These are phyloP conservation scores for Leptographium galeiforme DNA, from an alignment of 2,329 filamentous ascomycete species.

Conservation along the genomic window DNA sequence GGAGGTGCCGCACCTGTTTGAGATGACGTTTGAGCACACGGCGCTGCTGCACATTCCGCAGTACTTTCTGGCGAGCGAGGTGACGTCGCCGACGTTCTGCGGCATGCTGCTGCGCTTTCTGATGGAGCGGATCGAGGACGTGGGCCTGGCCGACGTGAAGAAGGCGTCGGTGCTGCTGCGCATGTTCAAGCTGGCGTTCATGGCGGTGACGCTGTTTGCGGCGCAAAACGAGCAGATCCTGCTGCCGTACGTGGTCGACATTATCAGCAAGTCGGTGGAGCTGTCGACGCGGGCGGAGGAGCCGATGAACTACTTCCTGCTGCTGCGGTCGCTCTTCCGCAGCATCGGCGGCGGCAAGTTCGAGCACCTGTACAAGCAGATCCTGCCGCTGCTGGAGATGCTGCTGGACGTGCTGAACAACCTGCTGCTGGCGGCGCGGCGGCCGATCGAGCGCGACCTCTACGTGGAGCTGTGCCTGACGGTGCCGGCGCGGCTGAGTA, in stretches of 20 bases:
- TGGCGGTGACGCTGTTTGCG: constrained; percentile 96
- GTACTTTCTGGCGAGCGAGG: constrained; percentile 97
- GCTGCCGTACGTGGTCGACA: constrained; percentile 89
- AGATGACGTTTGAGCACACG: constrained; percentile 96
- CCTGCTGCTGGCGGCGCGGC: constrained; percentile 76
- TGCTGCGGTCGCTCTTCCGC: constrained; percentile 81
- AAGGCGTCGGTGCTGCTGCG: constrained; percentile 86
- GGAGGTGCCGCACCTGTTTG: constrained; percentile 91
- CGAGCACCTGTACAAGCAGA: constrained; percentile 96
- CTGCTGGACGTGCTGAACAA: constrained; percentile 94
- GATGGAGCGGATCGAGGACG: constrained; percentile 92
- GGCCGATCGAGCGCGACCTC: constrained; percentile 80
- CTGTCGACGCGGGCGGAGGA: constrained; percentile 90
- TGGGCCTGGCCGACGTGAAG: constrained; percentile 81
- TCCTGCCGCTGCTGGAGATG: constrained; percentile 92
- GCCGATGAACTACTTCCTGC: constrained; percentile 95
- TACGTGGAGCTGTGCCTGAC: constrained; percentile 96
- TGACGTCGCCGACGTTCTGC: constrained; percentile 92
- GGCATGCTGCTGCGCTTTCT: constrained; percentile 96
- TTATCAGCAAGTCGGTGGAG: constrained; percentile 94
- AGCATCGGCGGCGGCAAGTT: constrained; percentile 97
- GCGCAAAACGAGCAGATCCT: constrained; percentile 91
- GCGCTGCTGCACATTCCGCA: constrained; percentile 90
- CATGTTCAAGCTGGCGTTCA: constrained; percentile 96
- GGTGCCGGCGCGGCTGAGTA: constrained; percentile 85